These are phyloP conservation scores for Boletus barrowsii DNA, from an alignment of 768 basidiomycete genomes.

Conservation along the genomic window DNA sequence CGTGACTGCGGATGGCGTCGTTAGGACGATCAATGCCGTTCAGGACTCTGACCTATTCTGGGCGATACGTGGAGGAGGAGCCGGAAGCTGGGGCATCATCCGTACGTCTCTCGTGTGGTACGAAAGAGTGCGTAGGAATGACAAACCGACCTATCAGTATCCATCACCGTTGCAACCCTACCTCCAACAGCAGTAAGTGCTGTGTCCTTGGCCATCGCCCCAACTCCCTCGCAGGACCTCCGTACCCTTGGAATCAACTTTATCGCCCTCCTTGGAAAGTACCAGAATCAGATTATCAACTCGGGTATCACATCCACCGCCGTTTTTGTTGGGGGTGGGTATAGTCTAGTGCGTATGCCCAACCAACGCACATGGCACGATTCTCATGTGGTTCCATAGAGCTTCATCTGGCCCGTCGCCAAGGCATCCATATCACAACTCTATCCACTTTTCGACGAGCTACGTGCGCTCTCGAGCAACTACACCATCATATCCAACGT, in stretches of 20 bases:
- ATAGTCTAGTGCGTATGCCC: slow-evolving; percentile 3
- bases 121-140: neutral
- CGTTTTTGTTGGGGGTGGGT: neutral
- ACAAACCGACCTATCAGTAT: neutral
- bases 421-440: slow-evolving; percentile 6
- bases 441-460: slow-evolving; percentile 14
- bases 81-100: slow-evolving; percentile 47
- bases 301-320: slow-evolving; percentile 5
- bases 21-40: slow-evolving; percentile 38
- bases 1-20: slow-evolving; percentile 40
- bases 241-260: slow-evolving; percentile 10
- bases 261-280: slow-evolving; percentile 17
- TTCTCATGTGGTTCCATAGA: neutral
- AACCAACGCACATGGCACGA: no score
- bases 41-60: slow-evolving; percentile 48
- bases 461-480: slow-evolving; percentile 7
- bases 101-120: slow-evolving; percentile 10
- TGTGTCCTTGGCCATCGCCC: slow-evolving; percentile 6
- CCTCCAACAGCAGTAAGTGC: slow-evolving; percentile 6
- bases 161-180: slow-evolving; percentile 15
- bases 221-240: slow-evolving; percentile 13
- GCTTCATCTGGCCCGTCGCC: slow-evolving; percentile 8
- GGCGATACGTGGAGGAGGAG: slow-evolving; percentile 52
- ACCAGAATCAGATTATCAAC: slow-evolving; percentile 12
- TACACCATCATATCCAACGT: slow-evolving; percentile 11